These are phyloP conservation scores for Lentinula sp. DNA, from an alignment of 768 basidiomycete genomes.

Conservation along the genomic window DNA sequence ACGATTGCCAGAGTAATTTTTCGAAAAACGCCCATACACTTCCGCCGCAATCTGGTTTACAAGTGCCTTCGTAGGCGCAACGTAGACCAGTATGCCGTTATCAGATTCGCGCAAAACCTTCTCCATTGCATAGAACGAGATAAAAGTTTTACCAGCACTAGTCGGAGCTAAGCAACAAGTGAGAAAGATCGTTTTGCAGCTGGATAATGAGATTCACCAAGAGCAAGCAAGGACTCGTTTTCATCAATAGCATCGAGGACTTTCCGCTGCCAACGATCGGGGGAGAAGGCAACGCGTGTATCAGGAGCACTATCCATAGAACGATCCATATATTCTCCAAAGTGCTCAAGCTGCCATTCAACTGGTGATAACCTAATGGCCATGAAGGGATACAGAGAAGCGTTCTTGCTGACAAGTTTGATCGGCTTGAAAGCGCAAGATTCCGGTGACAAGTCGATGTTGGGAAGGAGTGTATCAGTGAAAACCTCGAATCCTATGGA, in stretches of 20 bases:
- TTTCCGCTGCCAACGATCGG: slow-evolving; percentile 65
- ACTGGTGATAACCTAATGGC: slow-evolving; percentile 48
- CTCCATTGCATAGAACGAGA: slow-evolving; percentile 76
- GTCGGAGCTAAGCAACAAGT: slow-evolving; percentile 44
- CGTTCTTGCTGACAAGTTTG: slow-evolving; percentile 46
- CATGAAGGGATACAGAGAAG: slow-evolving; percentile 44
- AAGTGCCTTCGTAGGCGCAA: slow-evolving; percentile 71
- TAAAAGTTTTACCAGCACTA: slow-evolving; percentile 73
- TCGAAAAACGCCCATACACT: slow-evolving; percentile 65
- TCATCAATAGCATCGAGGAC: slow-evolving; percentile 62
- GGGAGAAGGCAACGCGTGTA: slow-evolving; percentile 52
- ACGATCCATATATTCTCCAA: slow-evolving; percentile 69
- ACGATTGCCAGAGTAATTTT: slow-evolving; percentile 19
- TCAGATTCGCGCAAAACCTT: slow-evolving; percentile 55
- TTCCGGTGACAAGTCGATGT: slow-evolving; percentile 13
- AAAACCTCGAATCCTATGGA: slow-evolving; percentile 25
- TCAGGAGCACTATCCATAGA: slow-evolving; percentile 61
- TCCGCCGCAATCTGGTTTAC: slow-evolving; percentile 70
- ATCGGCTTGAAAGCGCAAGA: slow-evolving; percentile 45
- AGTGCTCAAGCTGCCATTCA: slow-evolving; percentile 62
- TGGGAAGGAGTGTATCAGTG: slow-evolving; percentile 9
- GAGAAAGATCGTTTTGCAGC: neutral
- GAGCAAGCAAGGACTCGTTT: slow-evolving; percentile 55
- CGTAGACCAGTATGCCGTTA: slow-evolving; percentile 63
- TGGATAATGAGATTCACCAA: slow-evolving; percentile 35